These are phyloP conservation scores for Fusarium camptoceras DNA, from an alignment of 2,329 filamentous ascomycete species.

Conservation along the genomic window DNA sequence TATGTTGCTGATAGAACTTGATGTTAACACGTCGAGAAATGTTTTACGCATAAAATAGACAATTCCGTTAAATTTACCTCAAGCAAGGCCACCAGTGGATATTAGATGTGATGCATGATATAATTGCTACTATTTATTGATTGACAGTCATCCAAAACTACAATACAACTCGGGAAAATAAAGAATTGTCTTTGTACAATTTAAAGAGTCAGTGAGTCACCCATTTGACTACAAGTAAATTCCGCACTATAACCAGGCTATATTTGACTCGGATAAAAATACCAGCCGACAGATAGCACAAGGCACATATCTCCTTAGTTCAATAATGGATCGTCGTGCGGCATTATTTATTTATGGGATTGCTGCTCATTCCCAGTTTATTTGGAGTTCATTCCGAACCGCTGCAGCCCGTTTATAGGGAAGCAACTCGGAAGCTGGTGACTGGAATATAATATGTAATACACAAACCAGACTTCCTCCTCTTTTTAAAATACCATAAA, in stretches of 20 bases:
- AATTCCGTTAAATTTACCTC: conserved; percentile 17
- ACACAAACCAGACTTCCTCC: conserved; percentile 9
- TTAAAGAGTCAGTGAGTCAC: background rate
- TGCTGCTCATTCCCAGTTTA: conserved; percentile 1
- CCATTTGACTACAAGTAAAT: background rate
- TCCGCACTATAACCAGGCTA: background rate
- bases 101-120: background rate
- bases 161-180: background rate
- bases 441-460: conserved; percentile 5
- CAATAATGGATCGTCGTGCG: background rate
- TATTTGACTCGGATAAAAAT: background rate
- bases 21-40: conserved; percentile 28
- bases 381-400: conserved; percentile 5
- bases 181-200: background rate
- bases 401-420: conserved; percentile 21
- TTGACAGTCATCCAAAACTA: background rate
- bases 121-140: background rate
- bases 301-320: background rate
- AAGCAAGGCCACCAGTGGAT: background rate
- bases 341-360: conserved; percentile 1
- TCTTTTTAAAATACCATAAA: conserved; percentile 15
- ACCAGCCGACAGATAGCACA: background rate
- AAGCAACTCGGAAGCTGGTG: conserved; percentile 2
- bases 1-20: conserved; percentile 34
- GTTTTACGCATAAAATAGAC: conserved; percentile 43